These are phyloP conservation scores for Raffaelea arxii DNA, from an alignment of 2,329 filamentous ascomycete genomes.

Conservation along the genomic window DNA sequence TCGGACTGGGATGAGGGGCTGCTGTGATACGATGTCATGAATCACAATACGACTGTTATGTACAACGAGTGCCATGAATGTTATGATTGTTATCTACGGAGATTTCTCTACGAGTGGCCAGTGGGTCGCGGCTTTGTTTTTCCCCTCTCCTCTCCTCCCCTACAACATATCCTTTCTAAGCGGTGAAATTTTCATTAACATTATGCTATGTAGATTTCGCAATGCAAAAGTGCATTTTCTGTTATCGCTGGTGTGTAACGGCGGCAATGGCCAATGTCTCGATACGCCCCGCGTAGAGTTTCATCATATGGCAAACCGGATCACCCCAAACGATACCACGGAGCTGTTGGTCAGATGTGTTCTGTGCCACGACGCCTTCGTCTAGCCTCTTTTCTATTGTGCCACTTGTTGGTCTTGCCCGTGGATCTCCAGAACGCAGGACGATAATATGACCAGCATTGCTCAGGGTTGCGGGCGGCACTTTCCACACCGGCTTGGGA, in stretches of 20 bases:
- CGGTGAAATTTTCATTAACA: too few species aligned
- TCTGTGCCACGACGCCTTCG: conserved; percentile 58
- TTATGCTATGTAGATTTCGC: too few species aligned
- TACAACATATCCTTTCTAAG: too few species aligned
- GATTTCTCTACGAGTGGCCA: too few species aligned
- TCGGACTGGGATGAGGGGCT: conserved; percentile 64
- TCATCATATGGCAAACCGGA: conserved; percentile 72
- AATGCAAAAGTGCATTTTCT: too few species aligned
- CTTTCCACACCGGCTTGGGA: conserved; percentile 45
- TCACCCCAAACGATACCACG: conserved; percentile 70
- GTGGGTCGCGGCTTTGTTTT: too few species aligned
- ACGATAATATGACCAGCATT: conserved; percentile 62
- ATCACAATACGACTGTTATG: too few species aligned
- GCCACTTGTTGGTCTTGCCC: conserved; percentile 27
- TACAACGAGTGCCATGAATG: too few species aligned
- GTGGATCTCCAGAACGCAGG: conserved; percentile 41
- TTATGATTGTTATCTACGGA: too few species aligned
- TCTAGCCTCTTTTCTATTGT: conserved; percentile 38
- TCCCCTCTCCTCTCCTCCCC: too few species aligned
- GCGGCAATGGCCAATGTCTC: conserved; percentile 62
- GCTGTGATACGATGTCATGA: neutral
- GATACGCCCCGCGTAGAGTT: conserved; percentile 61
- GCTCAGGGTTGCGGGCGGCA: conserved; percentile 57
- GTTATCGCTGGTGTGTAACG: too few species aligned
- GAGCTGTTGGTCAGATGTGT: conserved; percentile 58